Base-by-base conservation (phyloP, 208 protist species). In the Trypanosoma scelopori region DNA sequence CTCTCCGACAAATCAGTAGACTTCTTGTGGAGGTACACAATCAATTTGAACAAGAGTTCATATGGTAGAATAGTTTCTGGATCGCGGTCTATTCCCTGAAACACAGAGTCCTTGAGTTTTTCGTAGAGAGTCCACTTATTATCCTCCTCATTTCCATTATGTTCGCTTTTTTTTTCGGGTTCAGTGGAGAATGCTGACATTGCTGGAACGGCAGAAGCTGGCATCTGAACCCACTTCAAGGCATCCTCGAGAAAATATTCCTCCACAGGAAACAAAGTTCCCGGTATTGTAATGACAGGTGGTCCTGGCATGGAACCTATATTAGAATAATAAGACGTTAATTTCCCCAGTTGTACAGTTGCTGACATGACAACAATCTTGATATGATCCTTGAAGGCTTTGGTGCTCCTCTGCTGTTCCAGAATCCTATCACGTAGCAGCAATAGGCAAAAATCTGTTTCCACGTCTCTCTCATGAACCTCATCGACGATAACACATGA, bases 361-460 rank as follows among this genome's bases (percentile, higher is more conserved):
- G 98, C 98, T 12, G 97, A 99, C 63, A 98, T 99, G 45, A 99
- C 95, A 50, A 99, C 95, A 30, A 99, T 79, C 71, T 99, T 99
- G 70, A 95, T 58, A 50, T 83, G 70, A 20, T 79, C 37, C 32
- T 75, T 71, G 55, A 67, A 88, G 6, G 43, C 70, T 22, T 75
- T 64, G 12, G 71, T 69, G 45, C 85, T 62, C 22, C 66, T 42
- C 18, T 79, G 82, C 66, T 92, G 83, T 22, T 72, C 75, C 11
- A 66, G 51, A 39, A 95, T 49, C 37, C 81, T 65, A 60, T 93
- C 87, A 23, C 82, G 81, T 43, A 96, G 68, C 20, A 96, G 74
- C 16, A 92, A 70, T 50, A 93, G 69, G 35, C 74, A 83, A 69
- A 96, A 90, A 68, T 96, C 90, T 4, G 86, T 93, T 25, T 96